Evolutionary conservation across 1,284 basidiomycete genomes (phyloP), one percentile per base, ranked within the genome.

Genomic region (Amylostereum chailletii): DNA sequence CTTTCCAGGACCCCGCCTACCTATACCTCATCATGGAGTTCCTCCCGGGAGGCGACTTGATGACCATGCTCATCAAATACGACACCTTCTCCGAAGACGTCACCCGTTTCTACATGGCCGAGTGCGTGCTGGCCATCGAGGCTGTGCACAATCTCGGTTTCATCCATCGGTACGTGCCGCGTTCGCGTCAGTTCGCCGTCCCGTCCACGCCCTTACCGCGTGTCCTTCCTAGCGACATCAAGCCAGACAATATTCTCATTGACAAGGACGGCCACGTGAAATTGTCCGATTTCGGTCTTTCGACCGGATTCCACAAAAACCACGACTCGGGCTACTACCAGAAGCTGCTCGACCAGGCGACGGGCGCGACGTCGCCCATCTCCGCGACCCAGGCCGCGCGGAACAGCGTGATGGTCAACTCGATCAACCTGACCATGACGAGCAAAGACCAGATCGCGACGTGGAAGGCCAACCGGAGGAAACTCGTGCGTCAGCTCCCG

Each of bases 11-110:
- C 65, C 84, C 92, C 19, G 77, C 93, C 42, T 98, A 96, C 63
- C 81, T 99, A 36, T 99, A 97, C 69, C 80, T 99, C 53, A 89
- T 99, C 71, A 99, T 99, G 95, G 95, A 98, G 68, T 99, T 98
- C 71, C 75, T 99, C 49, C 94, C 95, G 32, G 95, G 95, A 42
- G 95, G 95, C 27, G 95, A 99, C 67, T 74, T 99, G 53, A 98
- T 99, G 95, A 89, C 86, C 36, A 99, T 98, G 95, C 75, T 99
- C 56, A 99, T 99, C 86, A 98, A 98, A 70, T 98, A 99, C 69
- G 95, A 99, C 66, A 92, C 95, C 1, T 99, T 99, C 70, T 93
- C 91, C 6, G 95, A 99, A 67, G 95, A 99, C 64, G 95, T 99
- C 37, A 96, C 94, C 34, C 85, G 96, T 50, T 99, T 99, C 71